Conservation (phyloP, 331 rosid genomes). For the Ulmus americana region DNA sequence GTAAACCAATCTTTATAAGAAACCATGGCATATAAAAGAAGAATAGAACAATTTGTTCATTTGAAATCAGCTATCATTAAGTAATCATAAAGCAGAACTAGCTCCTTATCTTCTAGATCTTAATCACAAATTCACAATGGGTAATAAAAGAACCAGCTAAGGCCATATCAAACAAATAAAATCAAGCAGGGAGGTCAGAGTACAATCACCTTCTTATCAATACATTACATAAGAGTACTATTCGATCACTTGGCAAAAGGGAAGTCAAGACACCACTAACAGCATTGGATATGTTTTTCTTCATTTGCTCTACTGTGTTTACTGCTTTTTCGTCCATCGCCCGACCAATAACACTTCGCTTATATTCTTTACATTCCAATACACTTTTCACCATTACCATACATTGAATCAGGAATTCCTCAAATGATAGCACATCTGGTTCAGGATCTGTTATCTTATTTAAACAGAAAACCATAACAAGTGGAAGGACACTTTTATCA, state of each 20-base stretch:
- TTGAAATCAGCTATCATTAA: not conserved
- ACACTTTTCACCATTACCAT: conserved; percentile 84
- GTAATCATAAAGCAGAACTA: not conserved
- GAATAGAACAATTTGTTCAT: not conserved
- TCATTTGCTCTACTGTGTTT: conserved; percentile 60
- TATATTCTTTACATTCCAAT: conserved; percentile 93
- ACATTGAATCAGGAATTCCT: conserved; percentile 88
- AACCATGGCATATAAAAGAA: not conserved
- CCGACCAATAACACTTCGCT: conserved; percentile 76
- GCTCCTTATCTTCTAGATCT: too few species aligned
- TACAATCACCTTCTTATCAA: conserved; percentile 70
- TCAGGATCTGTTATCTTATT: conserved; percentile 82
- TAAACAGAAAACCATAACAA: conserved; percentile 73
- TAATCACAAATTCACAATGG: not conserved
- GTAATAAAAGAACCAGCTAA: conserved; percentile 25
- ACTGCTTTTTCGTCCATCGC: conserved; percentile 78
- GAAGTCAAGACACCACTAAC: conserved; percentile 74
- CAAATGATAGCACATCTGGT: conserved; percentile 59
- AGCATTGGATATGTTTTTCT: conserved; percentile 65
- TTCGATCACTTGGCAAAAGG: conserved; percentile 73
- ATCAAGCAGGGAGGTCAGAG: conserved; percentile 1
- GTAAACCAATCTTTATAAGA: not conserved
- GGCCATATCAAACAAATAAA: conserved; percentile 16
- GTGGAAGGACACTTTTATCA: conserved; percentile 73
- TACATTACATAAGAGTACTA: conserved; percentile 59